Evolutionary conservation across 2,329 filamentous ascomycete species (phyloP).

Genomic region (Aspergillus pseudoviridinutans): DNA sequence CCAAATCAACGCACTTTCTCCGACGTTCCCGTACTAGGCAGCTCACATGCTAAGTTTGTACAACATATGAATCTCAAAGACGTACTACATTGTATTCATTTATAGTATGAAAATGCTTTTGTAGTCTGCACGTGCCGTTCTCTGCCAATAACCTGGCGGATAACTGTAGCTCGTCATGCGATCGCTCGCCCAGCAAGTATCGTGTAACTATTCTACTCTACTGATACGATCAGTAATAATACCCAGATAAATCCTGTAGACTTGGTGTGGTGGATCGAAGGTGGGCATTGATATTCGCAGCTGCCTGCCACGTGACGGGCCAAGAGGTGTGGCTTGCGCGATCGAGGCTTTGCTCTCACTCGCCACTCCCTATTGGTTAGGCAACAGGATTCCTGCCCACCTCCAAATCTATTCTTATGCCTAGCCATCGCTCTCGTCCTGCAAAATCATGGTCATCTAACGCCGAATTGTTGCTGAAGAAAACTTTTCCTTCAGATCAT

Average conservation of each 20-base stretch:
- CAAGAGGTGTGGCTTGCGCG: constrained; percentile 20
- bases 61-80: background rate
- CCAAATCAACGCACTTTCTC: background rate
- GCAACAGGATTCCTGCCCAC: constrained; percentile 39
- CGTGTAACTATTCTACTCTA: background rate
- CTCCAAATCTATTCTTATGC: constrained; percentile 25
- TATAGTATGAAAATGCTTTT: too few species aligned
- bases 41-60: background rate
- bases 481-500: background rate
- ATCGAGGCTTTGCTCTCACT: constrained; percentile 22
- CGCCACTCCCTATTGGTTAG: constrained; percentile 38
- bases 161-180: too few species aligned
- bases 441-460: background rate
- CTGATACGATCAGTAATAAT: background rate
- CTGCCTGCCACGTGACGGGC: constrained; percentile 29
- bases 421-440: constrained; percentile 3
- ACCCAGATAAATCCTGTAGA: background rate
- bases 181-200: too few species aligned
- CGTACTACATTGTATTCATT: too few species aligned
- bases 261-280: background rate
- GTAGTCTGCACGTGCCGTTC: too few species aligned
- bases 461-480: background rate
- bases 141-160: too few species aligned
- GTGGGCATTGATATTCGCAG: constrained; percentile 17
- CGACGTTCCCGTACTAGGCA: background rate